Base-by-base conservation (phyloP, 2,329 filamentous ascomycete genomes). In the Huntiella omanensis region DNA sequence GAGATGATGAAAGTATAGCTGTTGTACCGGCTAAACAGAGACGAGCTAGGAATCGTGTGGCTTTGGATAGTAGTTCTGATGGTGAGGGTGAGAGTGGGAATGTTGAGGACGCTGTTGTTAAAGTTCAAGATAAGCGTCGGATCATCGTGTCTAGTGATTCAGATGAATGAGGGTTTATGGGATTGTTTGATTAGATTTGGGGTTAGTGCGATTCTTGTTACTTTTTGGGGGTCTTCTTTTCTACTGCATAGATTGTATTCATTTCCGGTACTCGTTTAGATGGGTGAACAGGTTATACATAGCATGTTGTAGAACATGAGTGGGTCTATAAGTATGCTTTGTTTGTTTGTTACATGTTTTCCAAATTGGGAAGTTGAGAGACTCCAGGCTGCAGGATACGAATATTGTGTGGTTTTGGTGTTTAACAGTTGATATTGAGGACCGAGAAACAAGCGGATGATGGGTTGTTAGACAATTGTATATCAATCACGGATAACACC, bases 11-110 rank as follows among this genome's bases (percentile, higher is more conserved):
- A 13, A 16, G 7, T 6, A 19, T 11, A 2, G 38, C n/a, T 11
- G 38, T 22, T 40, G 10, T n/a, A 22, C n/a, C n/a, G 4, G 16
- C 7, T 19, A 3, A 34, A n/a, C 38, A 17, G 22, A 33, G 17
- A 37, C 43, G 43, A 3, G 39, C 33, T n/a, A 35, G 43, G 19
- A 34, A 45, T 15, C 43, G 43, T 19, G 16, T 19, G 4, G 35
- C 33, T 33, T 15, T 45, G 38, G 7, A n/a, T 4, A 45, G 43
- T 17, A 36, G 39, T 28, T 34, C 35, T n/a, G 42, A 44, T 13
- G 43, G 36, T 34, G 43, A 45, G 17, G 42, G 37, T 22, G 33
- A 45, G 43, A n/a, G n/a, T 17, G 12, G 19, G 4, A 19, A 19
- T 19, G 17, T 19, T 19, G 17, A 4, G 17, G 22, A 10, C 3